Conservation (phyloP, 805 yeast species). For the Candida nonsorbophila region DNA sequence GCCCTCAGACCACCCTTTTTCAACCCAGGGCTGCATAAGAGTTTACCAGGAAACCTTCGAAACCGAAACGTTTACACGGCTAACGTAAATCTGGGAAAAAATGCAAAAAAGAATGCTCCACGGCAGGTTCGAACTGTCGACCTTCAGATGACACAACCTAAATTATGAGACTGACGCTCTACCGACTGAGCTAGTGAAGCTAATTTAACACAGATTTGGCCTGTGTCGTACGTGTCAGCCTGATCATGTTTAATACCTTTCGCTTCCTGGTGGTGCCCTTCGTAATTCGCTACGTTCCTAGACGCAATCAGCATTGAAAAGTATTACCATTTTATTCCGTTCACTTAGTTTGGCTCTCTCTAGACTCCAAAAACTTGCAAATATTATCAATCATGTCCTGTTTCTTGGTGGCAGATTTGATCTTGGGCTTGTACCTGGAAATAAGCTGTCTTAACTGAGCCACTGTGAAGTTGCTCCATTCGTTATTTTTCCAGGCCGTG, state of each 20-base stretch:
- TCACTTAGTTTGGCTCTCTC: constrained; percentile 1
- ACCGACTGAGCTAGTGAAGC: constrained; percentile 24
- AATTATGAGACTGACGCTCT: constrained; percentile 24
- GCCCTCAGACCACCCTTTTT: too few species aligned
- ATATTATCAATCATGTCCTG: constrained; percentile 41
- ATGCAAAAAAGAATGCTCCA: constrained; percentile 29
- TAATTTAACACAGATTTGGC: too few species aligned
- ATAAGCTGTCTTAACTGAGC: constrained; percentile 39
- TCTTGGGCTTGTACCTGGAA: constrained; percentile 24
- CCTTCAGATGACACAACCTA: constrained; percentile 34
- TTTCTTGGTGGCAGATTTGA: constrained; percentile 34
- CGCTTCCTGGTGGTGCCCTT: too few species aligned
- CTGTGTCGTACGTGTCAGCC: too few species aligned
- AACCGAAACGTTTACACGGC: too few species aligned
- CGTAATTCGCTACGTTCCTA: too few species aligned
- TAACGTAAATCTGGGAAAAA: too few species aligned
- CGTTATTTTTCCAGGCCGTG: constrained; percentile 35
- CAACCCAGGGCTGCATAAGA: too few species aligned
- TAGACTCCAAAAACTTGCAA: constrained; percentile 19
- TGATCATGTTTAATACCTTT: too few species aligned
- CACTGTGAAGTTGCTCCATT: constrained; percentile 32
- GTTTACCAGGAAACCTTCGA: too few species aligned
- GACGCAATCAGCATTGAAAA: too few species aligned
- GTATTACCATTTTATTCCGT: too few species aligned
- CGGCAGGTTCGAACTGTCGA: constrained; percentile 46